Conservation (phyloP, 73 alveolate genomes). For the Paramecium sonneborni region DNA sequence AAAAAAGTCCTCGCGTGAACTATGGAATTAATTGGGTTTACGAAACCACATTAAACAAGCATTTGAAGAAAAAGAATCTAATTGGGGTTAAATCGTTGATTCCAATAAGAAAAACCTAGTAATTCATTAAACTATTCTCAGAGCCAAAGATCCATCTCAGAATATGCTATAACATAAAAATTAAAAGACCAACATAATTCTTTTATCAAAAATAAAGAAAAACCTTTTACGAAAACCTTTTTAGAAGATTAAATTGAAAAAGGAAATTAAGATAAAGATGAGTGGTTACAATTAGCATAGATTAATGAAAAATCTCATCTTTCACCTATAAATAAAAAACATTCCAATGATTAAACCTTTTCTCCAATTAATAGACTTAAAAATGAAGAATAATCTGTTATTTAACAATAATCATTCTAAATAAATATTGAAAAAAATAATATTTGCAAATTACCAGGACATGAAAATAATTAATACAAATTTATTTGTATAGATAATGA, state of each 20-base stretch:
- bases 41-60: background rate
- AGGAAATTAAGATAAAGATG: background rate
- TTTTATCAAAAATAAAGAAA: background rate
- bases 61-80: background rate
- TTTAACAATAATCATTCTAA: background rate
- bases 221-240: background rate
- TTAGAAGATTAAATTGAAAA: conserved; percentile 13
- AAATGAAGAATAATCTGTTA: background rate
- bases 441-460: conserved; percentile 26
- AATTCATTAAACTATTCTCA: background rate
- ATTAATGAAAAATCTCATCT: background rate
- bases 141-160: conserved; percentile 39
- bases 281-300: conserved; percentile 28
- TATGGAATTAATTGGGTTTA: conserved; percentile 39
- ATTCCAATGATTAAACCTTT: background rate
- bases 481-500: conserved; percentile 2
- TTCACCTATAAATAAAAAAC: background rate
- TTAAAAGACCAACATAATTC: conserved; percentile 32
- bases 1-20: conserved; percentile 20
- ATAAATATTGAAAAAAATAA: background rate
- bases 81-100: conserved; percentile 40
- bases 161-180: background rate
- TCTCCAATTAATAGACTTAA: conserved; percentile 33
- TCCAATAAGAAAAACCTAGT: conserved; percentile 27
- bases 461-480: conserved; percentile 23